phyloP scores from a whole-genome alignment of 225 moss, liverwort and hornwort species.

The Bryum argenteum region DNA sequence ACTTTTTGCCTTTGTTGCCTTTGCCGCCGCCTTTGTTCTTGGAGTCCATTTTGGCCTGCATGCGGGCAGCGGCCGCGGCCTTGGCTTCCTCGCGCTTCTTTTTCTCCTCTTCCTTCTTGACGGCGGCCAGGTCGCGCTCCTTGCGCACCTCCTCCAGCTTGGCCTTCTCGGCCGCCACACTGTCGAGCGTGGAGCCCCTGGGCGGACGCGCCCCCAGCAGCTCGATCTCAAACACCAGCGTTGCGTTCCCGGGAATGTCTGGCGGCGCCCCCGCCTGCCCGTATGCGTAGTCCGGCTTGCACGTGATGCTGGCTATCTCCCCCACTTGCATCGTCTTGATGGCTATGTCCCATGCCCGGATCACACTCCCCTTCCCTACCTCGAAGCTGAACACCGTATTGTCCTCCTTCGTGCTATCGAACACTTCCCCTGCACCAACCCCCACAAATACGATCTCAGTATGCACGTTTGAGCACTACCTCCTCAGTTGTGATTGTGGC shows the following conservation, averaged over 20 bases:
- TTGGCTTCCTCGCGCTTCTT: constrained; percentile 93
- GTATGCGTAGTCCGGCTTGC: constrained; percentile 82
- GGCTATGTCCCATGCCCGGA: constrained; percentile 91
- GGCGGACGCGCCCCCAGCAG: constrained; percentile 81
- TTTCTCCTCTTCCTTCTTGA: constrained; percentile 91
- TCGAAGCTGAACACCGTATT: constrained; percentile 90
- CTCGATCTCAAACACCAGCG: constrained; percentile 81
- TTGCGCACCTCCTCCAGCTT: constrained; percentile 87
- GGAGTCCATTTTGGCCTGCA: constrained; percentile 85
- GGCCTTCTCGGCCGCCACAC: constrained; percentile 83
- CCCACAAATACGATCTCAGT: not conserved
- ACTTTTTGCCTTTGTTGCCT: constrained; percentile 67
- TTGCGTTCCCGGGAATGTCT: constrained; percentile 69
- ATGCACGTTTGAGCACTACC: too few relatives aligned
- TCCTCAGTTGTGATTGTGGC: too few relatives aligned
- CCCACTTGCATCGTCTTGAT: constrained; percentile 95
- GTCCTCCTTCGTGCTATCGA: constrained; percentile 87
- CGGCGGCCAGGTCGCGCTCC: constrained; percentile 84
- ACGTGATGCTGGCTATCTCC: constrained; percentile 69
- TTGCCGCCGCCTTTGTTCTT: constrained; percentile 74
- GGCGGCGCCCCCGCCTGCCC: constrained; percentile 80
- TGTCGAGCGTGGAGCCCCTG: constrained; percentile 77
- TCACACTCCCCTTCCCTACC: constrained; percentile 76
- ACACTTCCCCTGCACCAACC: constrained; percentile 53
- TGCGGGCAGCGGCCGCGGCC: constrained; percentile 73